phyloP scores from a whole-genome alignment of 257 asterid genomes.

The Leptodermis oblonga region DNA sequence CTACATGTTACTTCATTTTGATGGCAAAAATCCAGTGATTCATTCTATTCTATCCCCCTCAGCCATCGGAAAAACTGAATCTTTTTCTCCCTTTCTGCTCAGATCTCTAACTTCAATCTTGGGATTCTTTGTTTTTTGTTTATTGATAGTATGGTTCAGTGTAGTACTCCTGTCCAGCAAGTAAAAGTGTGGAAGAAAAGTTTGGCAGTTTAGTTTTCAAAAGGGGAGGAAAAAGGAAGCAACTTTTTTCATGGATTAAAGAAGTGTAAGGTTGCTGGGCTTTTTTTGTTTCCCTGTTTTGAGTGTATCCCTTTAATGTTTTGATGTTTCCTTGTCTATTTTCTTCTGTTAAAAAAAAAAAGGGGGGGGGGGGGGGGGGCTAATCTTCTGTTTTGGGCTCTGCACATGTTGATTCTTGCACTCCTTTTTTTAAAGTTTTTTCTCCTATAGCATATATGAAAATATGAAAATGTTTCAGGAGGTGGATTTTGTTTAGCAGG shows the following conservation, averaged over 20 bases:
- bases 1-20: constrained; percentile 2
- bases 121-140: background rate
- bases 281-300: background rate
- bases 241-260: background rate
- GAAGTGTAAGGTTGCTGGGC: constrained; percentile 13
- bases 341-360: constrained; percentile 6
- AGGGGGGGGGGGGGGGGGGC: background rate
- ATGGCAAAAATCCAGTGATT: background rate
- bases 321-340: background rate
- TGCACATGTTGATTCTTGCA: background rate
- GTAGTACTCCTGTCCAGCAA: background rate
- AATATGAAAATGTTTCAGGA: background rate
- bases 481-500: background rate
- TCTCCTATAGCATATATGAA: no score
- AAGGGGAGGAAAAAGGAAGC: background rate
- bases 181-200: background rate
- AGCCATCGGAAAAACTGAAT: background rate
- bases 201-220: background rate
- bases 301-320: constrained; percentile 6
- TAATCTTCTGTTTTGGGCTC: background rate
- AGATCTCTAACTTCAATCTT: background rate
- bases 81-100: background rate
- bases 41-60: no score
- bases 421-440: background rate
- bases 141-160: no score